Base-by-base conservation (phyloP, 106 monocot genomes). In the Apostasia ramifera region DNA sequence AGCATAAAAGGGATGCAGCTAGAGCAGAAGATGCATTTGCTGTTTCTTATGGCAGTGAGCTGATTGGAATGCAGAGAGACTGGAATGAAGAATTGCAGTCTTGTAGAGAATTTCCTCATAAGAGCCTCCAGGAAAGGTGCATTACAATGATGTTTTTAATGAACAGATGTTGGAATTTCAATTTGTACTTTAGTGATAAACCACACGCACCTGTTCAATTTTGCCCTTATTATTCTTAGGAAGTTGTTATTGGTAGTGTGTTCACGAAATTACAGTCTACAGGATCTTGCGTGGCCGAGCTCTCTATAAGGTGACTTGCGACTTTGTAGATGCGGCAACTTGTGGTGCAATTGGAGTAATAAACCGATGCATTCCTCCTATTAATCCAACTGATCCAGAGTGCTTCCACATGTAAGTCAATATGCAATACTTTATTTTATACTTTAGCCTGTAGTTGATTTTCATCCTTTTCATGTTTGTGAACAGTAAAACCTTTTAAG, bases 1-100 rank as follows among this genome's bases (percentile, higher is more conserved):
- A 90, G 63, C 98, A 98, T 80, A 81, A 75, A 59, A 78, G 98
- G 63, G 93, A 98, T 80, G 85, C 87, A 45, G 85, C 93, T 37
- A 90, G 98, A 81, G 89, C 93, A 69, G 98, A 98, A 66, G 90
- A 92, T 73, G 82, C 98, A 11, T 49, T 93, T n/a, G 26, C 74
- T 69, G 78, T 93, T 78, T 83, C 93, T 58, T 98, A 77, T 87
- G 93, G 98, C 57, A 83, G 73, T 55, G 98, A 98, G 70, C 68
- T 88, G 48, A 85, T 93, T 85, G 98, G 92, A 44, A 93, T 98
- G 98, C 98, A 98, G 75, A 89, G 98, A 71, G 98, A 98, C 57
- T 98, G 98, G 98, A 98, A 98, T 71, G 98, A 98, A 69, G 98
- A 98, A 65, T 69, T 98, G 43, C 98, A 98, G 60, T 93, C 98